Evolutionary conservation across 495 filamentous ascomycete genomes (phyloP).

Genomic region (Hyaloscypha finlandica): DNA sequence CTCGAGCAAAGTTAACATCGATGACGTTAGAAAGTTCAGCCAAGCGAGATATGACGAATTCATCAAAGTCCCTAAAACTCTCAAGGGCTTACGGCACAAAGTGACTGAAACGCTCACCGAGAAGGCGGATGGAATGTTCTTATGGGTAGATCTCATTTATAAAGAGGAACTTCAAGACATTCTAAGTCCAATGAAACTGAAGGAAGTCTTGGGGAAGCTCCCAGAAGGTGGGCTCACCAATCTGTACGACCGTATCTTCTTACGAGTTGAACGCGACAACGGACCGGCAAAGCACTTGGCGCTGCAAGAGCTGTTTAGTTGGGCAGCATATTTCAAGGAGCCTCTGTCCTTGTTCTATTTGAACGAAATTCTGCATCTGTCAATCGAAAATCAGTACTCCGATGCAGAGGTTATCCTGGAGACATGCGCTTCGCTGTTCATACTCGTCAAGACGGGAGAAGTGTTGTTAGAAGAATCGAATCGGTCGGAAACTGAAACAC

Average conservation of each 20-base stretch:
- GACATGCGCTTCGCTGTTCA: conserved; percentile 22
- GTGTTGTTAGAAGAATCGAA: conserved; percentile 15
- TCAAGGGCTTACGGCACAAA: conserved; percentile 19
- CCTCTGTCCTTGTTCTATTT: conserved; percentile 18
- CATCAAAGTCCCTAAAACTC: conserved; percentile 17
- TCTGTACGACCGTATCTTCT: conserved; percentile 23
- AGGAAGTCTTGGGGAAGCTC: conserved; percentile 14
- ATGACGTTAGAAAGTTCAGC: conserved; percentile 19
- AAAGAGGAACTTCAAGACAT: conserved; percentile 22
- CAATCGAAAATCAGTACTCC: conserved; percentile 8
- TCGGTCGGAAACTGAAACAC: conserved; percentile 1
- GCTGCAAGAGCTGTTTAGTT: conserved; percentile 17
- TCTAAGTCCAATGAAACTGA: conserved; percentile 14
- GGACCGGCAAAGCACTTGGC: conserved; percentile 17
- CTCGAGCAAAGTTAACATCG: conserved; percentile 19
- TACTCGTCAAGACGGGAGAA: conserved; percentile 22
- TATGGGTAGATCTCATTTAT: conserved; percentile 22
- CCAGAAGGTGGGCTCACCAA: conserved; percentile 17
- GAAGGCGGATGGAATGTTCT: conserved; percentile 25
- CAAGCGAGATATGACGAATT: conserved; percentile 17
- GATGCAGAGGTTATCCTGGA: conserved; percentile 19
- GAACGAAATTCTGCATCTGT: conserved; percentile 17
- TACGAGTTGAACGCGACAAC: conserved; percentile 16
- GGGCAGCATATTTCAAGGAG: conserved; percentile 22
- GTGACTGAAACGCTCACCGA: conserved; percentile 16